Evolutionary conservation across 768 basidiomycete genomes (phyloP), one percentile per base, ranked within the genome.

Genomic region (Mycena amicta): DNA sequence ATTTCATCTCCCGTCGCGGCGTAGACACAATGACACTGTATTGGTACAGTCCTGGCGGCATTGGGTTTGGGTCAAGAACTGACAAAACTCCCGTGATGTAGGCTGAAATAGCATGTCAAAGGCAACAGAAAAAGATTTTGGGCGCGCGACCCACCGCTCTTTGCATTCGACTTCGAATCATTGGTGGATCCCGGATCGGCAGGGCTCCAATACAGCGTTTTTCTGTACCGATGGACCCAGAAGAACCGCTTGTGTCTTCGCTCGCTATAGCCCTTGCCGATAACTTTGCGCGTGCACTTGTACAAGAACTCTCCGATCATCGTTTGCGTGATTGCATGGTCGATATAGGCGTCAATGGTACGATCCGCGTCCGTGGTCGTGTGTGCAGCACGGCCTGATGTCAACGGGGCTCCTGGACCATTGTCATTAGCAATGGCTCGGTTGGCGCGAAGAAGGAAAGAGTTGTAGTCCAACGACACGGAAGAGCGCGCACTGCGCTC

Each of bases 151-250:
- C 55, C 55, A 98, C 96, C 94, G 72, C 93, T 95, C 85, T 97
- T 98, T 16, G 96, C 92, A 71, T 89, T 95, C 8, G 93, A 93
- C 76, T 98, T 94, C 1, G 89, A 85, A 16, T 93, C 91, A 65
- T 87, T 87, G 37, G 85, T 84, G 25, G 92, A 92, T 26, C 93
- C 94, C 50, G 95, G 97, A 75, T 98, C 96, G 11, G 87, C 86
- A 16, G 92, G 88, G 68, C 93, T 93, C 97, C 97, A 99, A 73
- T 98, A 98, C 57, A 99, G 68, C 4, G 95, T 98, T 78, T 93
- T 93, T 37, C 95, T 98, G 71, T 98, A 99, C n/a, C 96, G 97
- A 74, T 98, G 96, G n/a, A 99, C 88, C 97, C 97, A 99, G 83
- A 98, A 97, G 86, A 95, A 99, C 31, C 97, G 82, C 72, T 86